Evolutionary conservation across 768 basidiomycete genomes (phyloP), one percentile per base, ranked within the genome.

Genomic region (Termitomyces titanicus): DNA sequence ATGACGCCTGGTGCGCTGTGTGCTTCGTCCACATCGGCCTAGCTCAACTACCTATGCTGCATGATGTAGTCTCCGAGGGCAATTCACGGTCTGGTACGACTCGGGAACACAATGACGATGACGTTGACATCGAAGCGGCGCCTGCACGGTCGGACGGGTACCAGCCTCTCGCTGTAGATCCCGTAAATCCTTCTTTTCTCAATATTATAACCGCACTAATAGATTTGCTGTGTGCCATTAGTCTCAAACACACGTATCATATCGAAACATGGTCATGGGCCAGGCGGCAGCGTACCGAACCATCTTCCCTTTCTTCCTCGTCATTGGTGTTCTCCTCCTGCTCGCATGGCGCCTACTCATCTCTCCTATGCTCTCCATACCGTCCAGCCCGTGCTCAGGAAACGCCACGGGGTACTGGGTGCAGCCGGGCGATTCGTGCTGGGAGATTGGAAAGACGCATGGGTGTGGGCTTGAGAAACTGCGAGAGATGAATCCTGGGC

Each of bases 251-350:
- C 50, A 68, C 68, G 40, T 61, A 68, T 8, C 57, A 63, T 56
- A 62, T 72, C 47, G 75, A 73, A 51, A 63, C 73, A n/a, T 65
- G 37, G 11, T 40, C 25, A 1, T 45, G 8, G 43, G 42, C 13
- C 48, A 11, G 11, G 35, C 35, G 10, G 48, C 48, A 25, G 73
- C 81, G 6, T 87, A 87, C 62, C 79, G 81, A 22, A 78, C 83
- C 0, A 74, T 89, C 7, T 84, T 86, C 63, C 86, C 86, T 7
- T 89, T 88, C 72, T 85, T 88, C 73, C 82, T 89, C 54, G 78
- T 87, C 47, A 77, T 88, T 40, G 81, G 79, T 11, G 85, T 83
- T 51, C 56, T 82, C 18, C 75, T 89, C 38, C 74, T 89, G 12
- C 78, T 87, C 51, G 69, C 85, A 56, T 87, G 83, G 81, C 81